Evolutionary conservation across 768 basidiomycete genomes (phyloP), one percentile per base, ranked within the genome.

Genomic region (Mycena pura): DNA sequence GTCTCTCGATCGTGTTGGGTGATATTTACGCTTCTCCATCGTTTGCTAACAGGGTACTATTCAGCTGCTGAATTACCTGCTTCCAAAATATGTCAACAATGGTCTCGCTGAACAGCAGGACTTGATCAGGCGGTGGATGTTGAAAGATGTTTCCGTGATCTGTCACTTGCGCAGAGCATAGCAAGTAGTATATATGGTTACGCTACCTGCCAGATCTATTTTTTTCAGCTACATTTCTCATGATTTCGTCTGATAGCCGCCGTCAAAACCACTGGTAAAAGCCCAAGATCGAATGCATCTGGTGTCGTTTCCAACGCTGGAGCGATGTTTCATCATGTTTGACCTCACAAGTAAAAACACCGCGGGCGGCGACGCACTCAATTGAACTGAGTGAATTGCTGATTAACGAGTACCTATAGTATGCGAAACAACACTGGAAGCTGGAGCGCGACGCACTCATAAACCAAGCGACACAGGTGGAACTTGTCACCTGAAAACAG

Each of bases 401-500:
- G 21, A 71, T 71, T 71, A 57, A 65, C 46, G 72, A 73, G 34
- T 73, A 72, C 34, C 62, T 73, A n/a, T n/a, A n/a, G 15, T 44
- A 65, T 19, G 71, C 71, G 24, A 70, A 71, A 40, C 68, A 69
- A 32, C 66, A 68, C 24, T 73, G 72, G 72, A 71, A 73, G 62
- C 25, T 69, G 13, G 70, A 72, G 40, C 66, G 72, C 2, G 72
- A 73, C 50, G 41, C 44, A 5, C 57, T 73, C 62, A 70, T 72
- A 19, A 50, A 29, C 25, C 57, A 67, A 17, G 67, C 69, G n/a
- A 66, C 43, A 5, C 45, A 53, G 25, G 55, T 62, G n/a, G n/a
- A 19, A 34, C 5, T 36, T 52, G 24, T n/a, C n/a, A n/a, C n/a
- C n/a, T n/a, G n/a, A n/a, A n/a, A n/a, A n/a, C n/a, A n/a, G n/a